Percentiles rank a stretch among this genome's conserved stretches.
Conservation (phyloP, 345 rosid species). For the Carallia brachiata region DNA sequence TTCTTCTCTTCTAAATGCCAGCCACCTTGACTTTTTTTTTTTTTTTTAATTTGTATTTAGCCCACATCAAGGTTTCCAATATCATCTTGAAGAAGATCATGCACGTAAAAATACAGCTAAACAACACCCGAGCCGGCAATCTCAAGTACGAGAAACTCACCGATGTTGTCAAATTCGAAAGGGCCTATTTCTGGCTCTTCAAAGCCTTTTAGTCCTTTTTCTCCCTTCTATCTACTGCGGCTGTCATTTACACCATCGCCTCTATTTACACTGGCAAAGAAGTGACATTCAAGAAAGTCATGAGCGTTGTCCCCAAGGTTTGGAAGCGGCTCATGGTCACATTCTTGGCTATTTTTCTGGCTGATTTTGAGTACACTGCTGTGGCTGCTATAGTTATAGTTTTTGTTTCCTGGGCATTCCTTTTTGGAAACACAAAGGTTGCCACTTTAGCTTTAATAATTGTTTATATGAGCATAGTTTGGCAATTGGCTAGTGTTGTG, state of each 20-base stretch:
- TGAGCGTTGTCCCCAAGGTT: constrained; percentile 42
- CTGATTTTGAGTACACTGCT: constrained; percentile 18
- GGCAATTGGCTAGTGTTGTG: constrained; percentile 52
- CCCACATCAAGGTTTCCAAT: constrained; percentile 35
- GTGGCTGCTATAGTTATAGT: background rate
- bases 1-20: too few relatives aligned
- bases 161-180: constrained; percentile 22
- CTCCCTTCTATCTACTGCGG: constrained; percentile 47
- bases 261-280: constrained; percentile 32
- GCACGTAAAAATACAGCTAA: constrained; percentile 20
- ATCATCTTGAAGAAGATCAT: constrained; percentile 22
- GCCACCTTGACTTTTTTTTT: too few relatives aligned
- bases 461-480: constrained; percentile 36
- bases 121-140: constrained; percentile 17
- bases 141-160: constrained; percentile 17
- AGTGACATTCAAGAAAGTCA: constrained; percentile 32
- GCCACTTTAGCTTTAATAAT: background rate
- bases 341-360: constrained; percentile 25
- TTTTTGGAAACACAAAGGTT: background rate
- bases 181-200: constrained; percentile 27
- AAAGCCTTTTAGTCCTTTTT: constrained; percentile 23
- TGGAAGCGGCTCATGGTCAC: constrained; percentile 50
- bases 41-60: background rate
- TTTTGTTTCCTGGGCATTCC: background rate
- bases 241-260: constrained; percentile 50